Conservation (phyloP, 768 basidiomycete species). For the Mycena kentingensis region DNA sequence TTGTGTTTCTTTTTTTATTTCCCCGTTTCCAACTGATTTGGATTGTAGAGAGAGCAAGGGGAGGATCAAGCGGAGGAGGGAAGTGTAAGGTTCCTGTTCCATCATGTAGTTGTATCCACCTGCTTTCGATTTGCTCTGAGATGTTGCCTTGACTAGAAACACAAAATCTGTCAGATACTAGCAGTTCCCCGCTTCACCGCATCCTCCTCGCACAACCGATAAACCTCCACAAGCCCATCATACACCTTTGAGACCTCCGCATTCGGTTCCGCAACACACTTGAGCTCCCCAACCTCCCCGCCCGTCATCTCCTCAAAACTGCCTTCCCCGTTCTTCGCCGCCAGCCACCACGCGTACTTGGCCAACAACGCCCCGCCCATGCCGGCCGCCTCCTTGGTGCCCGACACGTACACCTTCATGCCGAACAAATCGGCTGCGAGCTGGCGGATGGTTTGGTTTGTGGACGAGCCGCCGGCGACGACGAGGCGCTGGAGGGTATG, state of each 20-base stretch:
- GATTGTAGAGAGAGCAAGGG: conserved; percentile 50
- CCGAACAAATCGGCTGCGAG: conserved; percentile 78
- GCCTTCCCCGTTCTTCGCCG: conserved; percentile 41
- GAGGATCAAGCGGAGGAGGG: conserved; percentile 47
- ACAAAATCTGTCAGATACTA: background rate
- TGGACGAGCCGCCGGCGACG: conserved; percentile 77
- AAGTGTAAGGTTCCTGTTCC: conserved; percentile 22
- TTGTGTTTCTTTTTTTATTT: conserved; percentile 17
- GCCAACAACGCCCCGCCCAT: conserved; percentile 74
- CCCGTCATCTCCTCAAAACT: conserved; percentile 68
- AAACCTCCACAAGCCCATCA: conserved; percentile 51
- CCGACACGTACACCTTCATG: conserved; percentile 70
- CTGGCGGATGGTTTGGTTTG: conserved; percentile 72
- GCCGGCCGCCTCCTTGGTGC: conserved; percentile 68
- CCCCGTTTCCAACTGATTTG: background rate
- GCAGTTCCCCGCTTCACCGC: conserved; percentile 34
- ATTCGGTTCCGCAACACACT: conserved; percentile 62
- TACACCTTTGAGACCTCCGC: conserved; percentile 50
- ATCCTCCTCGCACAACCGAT: conserved; percentile 57
- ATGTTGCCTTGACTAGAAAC: conserved; percentile 3
- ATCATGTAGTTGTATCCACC: background rate
- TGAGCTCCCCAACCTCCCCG: conserved; percentile 52
- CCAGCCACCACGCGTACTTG: conserved; percentile 70
- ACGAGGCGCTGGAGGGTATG: conserved; percentile 73
- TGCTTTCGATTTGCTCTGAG: too few species aligned